Evolutionary conservation across 2,329 filamentous ascomycete species (phyloP), one percentile per base, ranked within the genome.

Genomic region (Cladophialophora exuberans): DNA sequence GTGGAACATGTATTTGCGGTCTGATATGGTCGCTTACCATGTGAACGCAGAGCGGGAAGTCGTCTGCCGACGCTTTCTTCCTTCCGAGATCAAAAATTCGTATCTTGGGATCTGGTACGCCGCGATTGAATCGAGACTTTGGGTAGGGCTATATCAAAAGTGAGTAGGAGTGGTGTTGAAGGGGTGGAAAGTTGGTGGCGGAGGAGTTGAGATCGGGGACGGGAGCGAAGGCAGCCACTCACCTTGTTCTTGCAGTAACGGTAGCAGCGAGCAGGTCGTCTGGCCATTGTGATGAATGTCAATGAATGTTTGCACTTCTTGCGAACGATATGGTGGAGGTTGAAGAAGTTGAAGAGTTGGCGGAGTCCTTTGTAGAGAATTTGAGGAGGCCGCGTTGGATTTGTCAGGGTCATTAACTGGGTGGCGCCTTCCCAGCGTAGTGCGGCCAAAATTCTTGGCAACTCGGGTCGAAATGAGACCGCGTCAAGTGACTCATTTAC

Each of bases 201-300:
- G n/a, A n/a, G n/a, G n/a, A n/a, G n/a, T n/a, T n/a, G n/a, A n/a
- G 5, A 25, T 22, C 39, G 39, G 20, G 26, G 20, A 25, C 17
- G 23, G 39, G 6, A 20, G 22, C 10, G 26, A 42, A 42, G 17
- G 36, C n/a, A n/a, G 33, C 20, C 26, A 79, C 88, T 81, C 77
- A 96, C 91, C 91, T 97, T 97, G 88, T 97, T 99, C 90, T 99
- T 99, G 92, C 94, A 99, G 89, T 99, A 99, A 76, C 94, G 88
- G 87, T 96, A 99, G 84, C 94, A 99, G 84, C 94, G 89, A 76
- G 94, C 94, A 76, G 94, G 94, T 89, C 94, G 91, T 81, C 94
- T 91, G 76, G 94, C 94, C 94, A 99, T 99, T 84, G 87, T 92
- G 87, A 87, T 84, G 74, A 75, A 74, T 76, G 76, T 75, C 77